These are phyloP conservation scores for Salvia sclarea DNA, from an alignment of 305 asterid genomes.

Conservation along the genomic window DNA sequence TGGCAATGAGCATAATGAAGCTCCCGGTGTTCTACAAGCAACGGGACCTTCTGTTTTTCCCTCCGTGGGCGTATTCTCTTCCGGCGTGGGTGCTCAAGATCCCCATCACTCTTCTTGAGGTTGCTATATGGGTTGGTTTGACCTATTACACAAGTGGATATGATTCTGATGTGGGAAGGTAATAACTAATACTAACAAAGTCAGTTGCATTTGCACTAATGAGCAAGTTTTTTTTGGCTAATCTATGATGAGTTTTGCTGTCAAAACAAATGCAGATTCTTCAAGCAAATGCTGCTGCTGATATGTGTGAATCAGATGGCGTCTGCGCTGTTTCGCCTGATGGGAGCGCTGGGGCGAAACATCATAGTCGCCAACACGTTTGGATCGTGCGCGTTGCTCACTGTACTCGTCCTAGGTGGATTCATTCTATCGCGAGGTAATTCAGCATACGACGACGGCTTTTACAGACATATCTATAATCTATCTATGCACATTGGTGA, in stretches of 20 bases:
- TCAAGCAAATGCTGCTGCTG: slow-evolving; percentile 65
- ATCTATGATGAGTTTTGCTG: slow-evolving; percentile 19
- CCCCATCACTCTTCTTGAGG: slow-evolving; percentile 66
- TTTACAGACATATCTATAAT: neutral
- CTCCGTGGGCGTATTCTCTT: slow-evolving; percentile 82
- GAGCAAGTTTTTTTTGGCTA: neutral
- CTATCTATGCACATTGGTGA: neutral
- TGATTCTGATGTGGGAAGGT: slow-evolving; percentile 67
- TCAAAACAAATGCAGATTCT: slow-evolving; percentile 58
- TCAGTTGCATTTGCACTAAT: neutral
- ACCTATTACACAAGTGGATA: slow-evolving; percentile 74
- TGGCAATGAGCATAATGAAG: slow-evolving; percentile 65
- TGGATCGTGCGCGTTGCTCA: slow-evolving; percentile 77
- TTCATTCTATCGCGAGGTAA: slow-evolving; percentile 86
- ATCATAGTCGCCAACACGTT: slow-evolving; percentile 85
- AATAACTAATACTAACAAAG: neutral
- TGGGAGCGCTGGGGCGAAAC: slow-evolving; percentile 82
- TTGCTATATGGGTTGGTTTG: slow-evolving; percentile 53
- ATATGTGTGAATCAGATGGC: slow-evolving; percentile 74
- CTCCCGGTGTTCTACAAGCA: slow-evolving; percentile 87
- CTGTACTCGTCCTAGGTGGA: slow-evolving; percentile 82
- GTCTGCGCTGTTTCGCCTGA: slow-evolving; percentile 71
- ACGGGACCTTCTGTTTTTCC: slow-evolving; percentile 77
- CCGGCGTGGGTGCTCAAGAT: slow-evolving; percentile 84
- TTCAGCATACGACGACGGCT: neutral